Percentiles rank a stretch among this genome's conserved stretches.
Evolutionary conservation across 805 yeast genomes (phyloP).

Genomic region (Huiozyma sinensis): DNA sequence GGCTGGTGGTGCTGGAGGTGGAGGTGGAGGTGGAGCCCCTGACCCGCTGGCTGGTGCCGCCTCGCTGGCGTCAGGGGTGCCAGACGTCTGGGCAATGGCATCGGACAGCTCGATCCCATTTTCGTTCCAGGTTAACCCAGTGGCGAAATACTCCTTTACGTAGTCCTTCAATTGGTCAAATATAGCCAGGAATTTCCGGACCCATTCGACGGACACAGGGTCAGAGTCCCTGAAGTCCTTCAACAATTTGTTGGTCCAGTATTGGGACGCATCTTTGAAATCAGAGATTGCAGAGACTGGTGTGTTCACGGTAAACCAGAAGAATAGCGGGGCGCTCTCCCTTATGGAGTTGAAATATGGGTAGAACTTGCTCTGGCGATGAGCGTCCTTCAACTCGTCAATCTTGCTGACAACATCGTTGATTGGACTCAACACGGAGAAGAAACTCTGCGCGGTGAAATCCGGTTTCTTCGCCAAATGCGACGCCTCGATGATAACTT

Average conservation of each 20-base stretch:
- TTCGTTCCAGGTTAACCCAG: conserved; percentile 75
- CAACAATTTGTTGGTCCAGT: conserved; percentile 85
- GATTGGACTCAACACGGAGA: conserved; percentile 55
- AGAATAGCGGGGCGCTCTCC: conserved; percentile 83
- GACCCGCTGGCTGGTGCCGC: conserved; percentile 25
- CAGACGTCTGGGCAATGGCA: conserved; percentile 20
- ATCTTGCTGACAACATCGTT: conserved; percentile 49
- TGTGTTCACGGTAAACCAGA: conserved; percentile 75
- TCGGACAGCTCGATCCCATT: conserved; percentile 49
- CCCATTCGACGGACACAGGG: conserved; percentile 71
- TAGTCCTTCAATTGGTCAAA: conserved; percentile 63
- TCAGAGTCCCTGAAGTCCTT: conserved; percentile 74
- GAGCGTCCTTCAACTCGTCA: conserved; percentile 57
- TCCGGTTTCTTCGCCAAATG: conserved; percentile 57
- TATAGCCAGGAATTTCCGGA: conserved; percentile 46
- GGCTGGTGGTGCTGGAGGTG: conserved; percentile 88
- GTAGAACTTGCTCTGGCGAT: conserved; percentile 53
- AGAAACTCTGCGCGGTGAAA: conserved; percentile 40
- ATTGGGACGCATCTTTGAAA: conserved; percentile 82
- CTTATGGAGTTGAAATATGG: conserved; percentile 73
- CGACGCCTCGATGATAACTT: conserved; percentile 49
- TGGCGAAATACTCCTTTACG: conserved; percentile 66
- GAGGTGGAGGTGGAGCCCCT: conserved; percentile 63
- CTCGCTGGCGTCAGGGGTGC: conserved; percentile 12
- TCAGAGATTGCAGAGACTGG: conserved; percentile 73